Base-by-base conservation (phyloP, 495 filamentous ascomycete genomes). In the Neurospora pannonica region DNA sequence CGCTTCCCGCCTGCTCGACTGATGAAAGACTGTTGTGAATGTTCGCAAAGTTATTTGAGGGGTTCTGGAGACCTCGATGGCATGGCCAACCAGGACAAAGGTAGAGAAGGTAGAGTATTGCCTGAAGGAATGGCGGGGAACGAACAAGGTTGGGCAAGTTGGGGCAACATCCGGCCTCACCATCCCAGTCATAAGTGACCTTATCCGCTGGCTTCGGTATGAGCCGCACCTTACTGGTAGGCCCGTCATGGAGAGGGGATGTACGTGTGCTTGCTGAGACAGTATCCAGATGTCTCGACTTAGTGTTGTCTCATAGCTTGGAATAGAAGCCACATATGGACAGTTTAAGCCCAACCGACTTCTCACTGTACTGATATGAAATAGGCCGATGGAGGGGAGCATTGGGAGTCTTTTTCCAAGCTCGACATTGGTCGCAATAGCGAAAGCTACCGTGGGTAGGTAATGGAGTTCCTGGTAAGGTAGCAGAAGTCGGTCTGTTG, bases 251-350 rank as follows among this genome's bases (percentile, higher is more conserved):
- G 15, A 17, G 54, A 34, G 31, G 43, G 28, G 62, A 74, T 46
- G 37, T 48, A 70, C 42, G 70, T 71, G 42, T 60, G 38, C 54
- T 76, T 74, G 72, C 74, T 71, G 77, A 76, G 73, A 76, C 73
- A 76, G 40, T 15, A 36, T 39, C 73, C 70, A 62, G 39, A 28
- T 69, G 37, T 76, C 40, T 75, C 70, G 40, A 54, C 48, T 48
- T 70, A 70, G 73, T 72, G 69, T 38, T 46, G 70, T 42, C 72
- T 75, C 75, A 75, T 74, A 28, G 17, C 40, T 69, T 67, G 54
- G 54, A 31, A 0, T 34, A 34, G 54, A 8, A 67, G 54, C 54
- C 28, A 67, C 54, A 67, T 67, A 6, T 67, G 54, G 54, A 34
- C 54, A 67, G 54, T 67, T 34, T 19, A 19, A 67, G 28, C 28